Conservation (phyloP, 257 asterid genomes). For the Solanum microdontum region DNA sequence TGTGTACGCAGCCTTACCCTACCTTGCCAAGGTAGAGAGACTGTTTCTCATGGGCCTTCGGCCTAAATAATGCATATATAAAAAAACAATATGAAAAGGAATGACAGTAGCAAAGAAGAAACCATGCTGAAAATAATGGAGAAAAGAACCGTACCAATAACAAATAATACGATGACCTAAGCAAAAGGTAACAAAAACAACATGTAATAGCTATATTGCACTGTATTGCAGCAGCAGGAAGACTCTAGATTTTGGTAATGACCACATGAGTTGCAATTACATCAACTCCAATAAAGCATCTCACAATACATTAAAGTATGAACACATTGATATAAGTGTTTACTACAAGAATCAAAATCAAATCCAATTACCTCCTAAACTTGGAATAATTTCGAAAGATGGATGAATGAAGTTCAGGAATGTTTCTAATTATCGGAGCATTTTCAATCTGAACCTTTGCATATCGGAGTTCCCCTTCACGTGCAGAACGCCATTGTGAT, state of each 20-base stretch:
- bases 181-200: not conserved
- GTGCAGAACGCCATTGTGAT: constrained; percentile 25
- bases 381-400: constrained; percentile 45
- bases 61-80: not conserved
- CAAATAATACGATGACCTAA: not conserved
- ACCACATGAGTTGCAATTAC: not conserved
- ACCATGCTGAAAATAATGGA: not conserved
- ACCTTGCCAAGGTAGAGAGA: not conserved
- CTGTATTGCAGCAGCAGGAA: not conserved
- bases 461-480: constrained; percentile 33
- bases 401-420: constrained; percentile 23
- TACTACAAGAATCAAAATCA: not conserved
- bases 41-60: not conserved
- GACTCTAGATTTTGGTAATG: not conserved
- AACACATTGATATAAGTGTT: not conserved
- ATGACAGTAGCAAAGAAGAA: not conserved
- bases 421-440: constrained; percentile 27
- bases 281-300: not conserved
- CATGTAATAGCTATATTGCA: not conserved
- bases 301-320: not conserved
- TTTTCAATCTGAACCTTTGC: constrained; percentile 34
- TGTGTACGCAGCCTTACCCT: not conserved
- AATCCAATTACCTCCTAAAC: constrained; percentile 30
- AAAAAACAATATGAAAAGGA: not conserved
- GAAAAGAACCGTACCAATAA: not conserved